Conservation (phyloP, 495 filamentous ascomycete species). For the Penicillium arizonense region DNA sequence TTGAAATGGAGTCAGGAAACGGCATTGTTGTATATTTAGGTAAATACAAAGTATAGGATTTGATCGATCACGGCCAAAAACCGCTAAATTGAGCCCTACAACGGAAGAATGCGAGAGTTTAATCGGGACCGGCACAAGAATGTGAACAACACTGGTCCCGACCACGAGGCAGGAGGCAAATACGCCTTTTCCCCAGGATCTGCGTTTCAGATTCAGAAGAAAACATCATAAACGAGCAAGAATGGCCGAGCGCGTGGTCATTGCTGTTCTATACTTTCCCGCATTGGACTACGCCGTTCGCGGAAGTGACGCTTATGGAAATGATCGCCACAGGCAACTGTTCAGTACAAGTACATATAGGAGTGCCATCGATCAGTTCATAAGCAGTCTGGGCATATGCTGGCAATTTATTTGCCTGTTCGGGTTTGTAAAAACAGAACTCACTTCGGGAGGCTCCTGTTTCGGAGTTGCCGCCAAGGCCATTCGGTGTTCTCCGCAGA, state of each 20-base stretch:
- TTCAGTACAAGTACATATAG: neutral
- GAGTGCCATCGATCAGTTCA: no score
- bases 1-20: no score
- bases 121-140: constrained; percentile 24
- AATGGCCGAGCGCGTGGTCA: constrained; percentile 2
- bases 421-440: no score
- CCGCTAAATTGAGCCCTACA: constrained; percentile 9
- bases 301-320: constrained; percentile 3
- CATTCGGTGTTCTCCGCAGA: neutral
- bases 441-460: no score
- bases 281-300: constrained; percentile 1
- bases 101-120: constrained; percentile 22
- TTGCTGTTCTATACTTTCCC: neutral
- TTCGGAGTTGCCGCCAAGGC: neutral
- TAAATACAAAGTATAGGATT: no score
- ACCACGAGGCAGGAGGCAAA: constrained; percentile 21
- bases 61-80: neutral
- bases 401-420: no score
- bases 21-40: no score
- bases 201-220: neutral
- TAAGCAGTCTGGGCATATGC: no score
- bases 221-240: neutral
- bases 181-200: neutral
- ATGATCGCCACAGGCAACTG: constrained; percentile 1
- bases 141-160: constrained; percentile 11